A percentile compares a stretch with the other conserved stretches of the same genome.
phyloP scores from a whole-genome alignment of 305 asterid species.

The Striga hermonthica region DNA sequence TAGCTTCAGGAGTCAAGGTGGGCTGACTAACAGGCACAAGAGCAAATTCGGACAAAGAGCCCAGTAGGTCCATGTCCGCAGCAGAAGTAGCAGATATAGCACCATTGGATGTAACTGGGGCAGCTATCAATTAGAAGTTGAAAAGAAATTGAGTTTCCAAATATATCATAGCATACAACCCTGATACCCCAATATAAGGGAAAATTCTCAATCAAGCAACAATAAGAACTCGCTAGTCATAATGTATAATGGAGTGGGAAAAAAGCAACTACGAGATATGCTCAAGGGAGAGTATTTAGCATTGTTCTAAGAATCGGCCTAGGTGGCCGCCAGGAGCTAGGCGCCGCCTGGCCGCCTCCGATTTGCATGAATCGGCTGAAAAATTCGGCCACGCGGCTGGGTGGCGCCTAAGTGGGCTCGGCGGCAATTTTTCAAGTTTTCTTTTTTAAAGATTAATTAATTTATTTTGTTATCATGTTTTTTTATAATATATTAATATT shows the following conservation, averaged over 20 bases:
- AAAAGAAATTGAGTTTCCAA: slow-evolving; percentile 16
- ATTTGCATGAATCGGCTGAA: too few species aligned
- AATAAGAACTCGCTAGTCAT: slow-evolving; percentile 18
- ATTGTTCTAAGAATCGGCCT: too few species aligned
- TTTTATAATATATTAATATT: too few species aligned
- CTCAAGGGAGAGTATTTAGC: slow-evolving; percentile 2
- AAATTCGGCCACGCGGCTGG: too few species aligned
- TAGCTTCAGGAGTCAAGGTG: slow-evolving; percentile 42
- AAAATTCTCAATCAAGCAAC: slow-evolving; percentile 5
- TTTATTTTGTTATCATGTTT: too few species aligned
- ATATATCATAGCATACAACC: slow-evolving; percentile 21
- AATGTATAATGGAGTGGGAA: slow-evolving; percentile 1
- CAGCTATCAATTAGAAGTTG: slow-evolving; percentile 42
- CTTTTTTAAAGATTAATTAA: too few species aligned
- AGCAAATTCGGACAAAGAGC: slow-evolving; percentile 74
- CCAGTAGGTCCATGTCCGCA: slow-evolving; percentile 67
- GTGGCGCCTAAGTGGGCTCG: too few species aligned
- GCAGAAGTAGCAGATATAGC: slow-evolving; percentile 44
- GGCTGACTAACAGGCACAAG: slow-evolving; percentile 57
- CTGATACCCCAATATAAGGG: slow-evolving; percentile 4
- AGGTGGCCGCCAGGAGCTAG: too few species aligned
- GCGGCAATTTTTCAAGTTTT: too few species aligned
- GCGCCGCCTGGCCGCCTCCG: too few species aligned
- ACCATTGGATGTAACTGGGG: slow-evolving; percentile 49
- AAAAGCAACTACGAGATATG: not conserved